Evolutionary conservation across 164 flowering plant species (phyloP).

Genomic region (Kingdonia uniflora): DNA sequence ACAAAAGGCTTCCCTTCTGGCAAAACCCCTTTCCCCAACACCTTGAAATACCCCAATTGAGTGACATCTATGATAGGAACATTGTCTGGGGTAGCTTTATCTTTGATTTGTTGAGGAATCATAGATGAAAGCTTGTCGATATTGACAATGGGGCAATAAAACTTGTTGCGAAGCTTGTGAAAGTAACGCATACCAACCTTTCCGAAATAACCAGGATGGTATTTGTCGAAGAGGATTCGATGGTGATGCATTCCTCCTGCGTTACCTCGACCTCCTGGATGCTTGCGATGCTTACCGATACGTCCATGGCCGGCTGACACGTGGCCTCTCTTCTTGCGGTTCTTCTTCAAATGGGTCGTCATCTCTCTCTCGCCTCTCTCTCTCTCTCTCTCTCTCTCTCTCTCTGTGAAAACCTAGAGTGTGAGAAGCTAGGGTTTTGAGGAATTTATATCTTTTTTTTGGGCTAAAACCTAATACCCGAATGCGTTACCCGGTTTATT

Average conservation of each 20-base stretch:
- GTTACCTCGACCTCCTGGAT: constrained; percentile 20
- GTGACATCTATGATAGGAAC: constrained; percentile 11
- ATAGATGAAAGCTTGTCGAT: constrained; percentile 18
- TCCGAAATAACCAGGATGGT: constrained; percentile 21
- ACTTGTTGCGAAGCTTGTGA: constrained; percentile 14
- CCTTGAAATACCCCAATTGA: constrained; percentile 15
- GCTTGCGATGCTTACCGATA: constrained; percentile 19
- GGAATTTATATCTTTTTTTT: not conserved
- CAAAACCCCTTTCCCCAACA: constrained; percentile 11
- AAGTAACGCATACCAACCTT: constrained; percentile 20
- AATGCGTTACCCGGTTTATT: no score
- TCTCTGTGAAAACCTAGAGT: no score
- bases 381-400: not conserved
- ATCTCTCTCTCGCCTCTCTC: not conserved
- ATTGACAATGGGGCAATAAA: constrained; percentile 13
- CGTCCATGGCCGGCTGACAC: constrained; percentile 20
- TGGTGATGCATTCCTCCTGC: constrained; percentile 23
- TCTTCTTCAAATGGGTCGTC: constrained; percentile 17
- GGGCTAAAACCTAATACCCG: no score
- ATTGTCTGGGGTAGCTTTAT: constrained; percentile 8
- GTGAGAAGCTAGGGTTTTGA: not conserved
- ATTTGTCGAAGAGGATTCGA: constrained; percentile 19
- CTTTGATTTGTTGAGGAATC: constrained; percentile 14
- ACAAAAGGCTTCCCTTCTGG: constrained; percentile 3
- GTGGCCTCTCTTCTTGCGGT: constrained; percentile 21